Evolutionary conservation across 257 asterid genomes (phyloP).

Genomic region (Eucommia ulmoides): DNA sequence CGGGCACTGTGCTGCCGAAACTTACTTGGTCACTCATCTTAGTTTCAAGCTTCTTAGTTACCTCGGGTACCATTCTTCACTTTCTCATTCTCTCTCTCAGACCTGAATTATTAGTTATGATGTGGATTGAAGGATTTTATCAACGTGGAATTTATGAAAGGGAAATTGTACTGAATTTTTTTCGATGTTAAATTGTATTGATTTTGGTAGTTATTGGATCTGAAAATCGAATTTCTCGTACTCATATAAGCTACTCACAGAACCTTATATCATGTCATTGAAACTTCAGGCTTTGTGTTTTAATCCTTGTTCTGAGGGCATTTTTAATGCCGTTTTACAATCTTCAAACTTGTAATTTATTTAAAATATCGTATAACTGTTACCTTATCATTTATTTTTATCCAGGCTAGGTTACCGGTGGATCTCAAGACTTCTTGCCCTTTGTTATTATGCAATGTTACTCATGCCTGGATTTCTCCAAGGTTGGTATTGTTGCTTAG

Average conservation of each 20-base stretch:
- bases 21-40: constrained; percentile 78
- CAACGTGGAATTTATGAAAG: neutral
- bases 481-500: constrained; percentile 29
- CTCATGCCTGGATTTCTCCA: constrained; percentile 98
- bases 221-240: no score
- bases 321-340: no score
- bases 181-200: neutral
- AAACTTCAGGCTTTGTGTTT: no score
- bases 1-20: constrained; percentile 92
- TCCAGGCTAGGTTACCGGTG: constrained; percentile 97
- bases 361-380: neutral
- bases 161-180: neutral
- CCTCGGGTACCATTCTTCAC: constrained; percentile 48
- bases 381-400: constrained; percentile 23
- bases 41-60: constrained; percentile 73
- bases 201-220: no score
- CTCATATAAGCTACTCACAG: no score
- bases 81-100: neutral
- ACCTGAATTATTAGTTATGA: neutral
- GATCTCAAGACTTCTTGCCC: constrained; percentile 78
- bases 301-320: no score
- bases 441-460: constrained; percentile 67
- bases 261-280: no score
- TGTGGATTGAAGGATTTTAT: neutral
- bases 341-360: neutral